Percentiles rank a stretch among this genome's conserved stretches.
Evolutionary conservation across 2,329 filamentous ascomycete genomes (phyloP).

Genomic region (Fusarium armeniacum): DNA sequence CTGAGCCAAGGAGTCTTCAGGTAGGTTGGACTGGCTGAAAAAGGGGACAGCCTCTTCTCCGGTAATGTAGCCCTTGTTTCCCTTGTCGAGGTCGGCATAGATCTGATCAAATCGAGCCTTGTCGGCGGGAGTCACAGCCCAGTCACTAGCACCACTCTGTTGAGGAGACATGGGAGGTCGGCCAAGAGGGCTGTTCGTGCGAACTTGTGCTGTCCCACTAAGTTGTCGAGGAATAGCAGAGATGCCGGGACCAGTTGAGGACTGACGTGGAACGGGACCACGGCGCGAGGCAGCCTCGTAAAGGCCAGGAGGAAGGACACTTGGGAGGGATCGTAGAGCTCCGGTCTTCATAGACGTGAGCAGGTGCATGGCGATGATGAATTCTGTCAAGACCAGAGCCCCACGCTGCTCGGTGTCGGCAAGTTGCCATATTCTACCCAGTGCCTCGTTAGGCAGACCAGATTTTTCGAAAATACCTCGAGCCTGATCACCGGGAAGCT

Average conservation of each 20-base stretch:
- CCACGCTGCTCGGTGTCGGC: conserved; percentile 95
- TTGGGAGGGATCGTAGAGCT: conserved; percentile 82
- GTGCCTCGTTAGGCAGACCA: conserved; percentile 86
- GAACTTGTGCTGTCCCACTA: conserved; percentile 76
- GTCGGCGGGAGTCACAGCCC: conserved; percentile 85
- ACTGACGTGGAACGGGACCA: conserved; percentile 62
- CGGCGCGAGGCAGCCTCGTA: conserved; percentile 91
- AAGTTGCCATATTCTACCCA: conserved; percentile 96
- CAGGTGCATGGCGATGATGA: conserved; percentile 98
- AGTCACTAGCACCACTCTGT: conserved; percentile 68
- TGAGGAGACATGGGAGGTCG: conserved; percentile 64
- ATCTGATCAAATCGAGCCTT: conserved; percentile 90
- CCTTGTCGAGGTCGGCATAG: conserved; percentile 86
- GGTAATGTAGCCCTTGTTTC: conserved; percentile 84
- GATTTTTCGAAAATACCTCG: conserved; percentile 97
- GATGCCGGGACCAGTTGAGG: conserved; percentile 66
- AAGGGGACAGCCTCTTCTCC: conserved; percentile 96
- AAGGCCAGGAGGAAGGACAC: conserved; percentile 82
- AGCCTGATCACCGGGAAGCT: conserved; percentile 87
- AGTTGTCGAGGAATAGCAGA: conserved; percentile 86
- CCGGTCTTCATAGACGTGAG: conserved; percentile 92
- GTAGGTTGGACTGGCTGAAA: conserved; percentile 90
- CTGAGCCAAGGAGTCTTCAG: conserved; percentile 89
- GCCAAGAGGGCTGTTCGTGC: conserved; percentile 71
- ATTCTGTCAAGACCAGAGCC: conserved; percentile 87